Percentiles rank a stretch among this genome's conserved stretches.
These are phyloP conservation scores for Phyllosticta capitalensis DNA, from an alignment of 2,329 filamentous ascomycete species.

Conservation along the genomic window DNA sequence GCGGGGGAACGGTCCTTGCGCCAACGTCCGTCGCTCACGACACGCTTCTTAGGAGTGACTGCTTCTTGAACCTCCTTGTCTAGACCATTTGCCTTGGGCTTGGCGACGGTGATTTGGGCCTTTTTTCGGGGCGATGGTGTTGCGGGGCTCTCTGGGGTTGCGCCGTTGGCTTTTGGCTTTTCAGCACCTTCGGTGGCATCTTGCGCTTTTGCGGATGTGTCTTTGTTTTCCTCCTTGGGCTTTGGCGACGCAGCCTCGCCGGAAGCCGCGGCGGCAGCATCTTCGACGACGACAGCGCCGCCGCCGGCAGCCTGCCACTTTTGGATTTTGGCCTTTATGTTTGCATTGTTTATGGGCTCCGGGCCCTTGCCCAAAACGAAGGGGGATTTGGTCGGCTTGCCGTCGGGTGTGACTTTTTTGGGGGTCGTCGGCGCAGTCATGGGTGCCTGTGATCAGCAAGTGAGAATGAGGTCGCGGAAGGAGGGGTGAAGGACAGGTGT, in stretches of 20 bases:
- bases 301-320: constrained; percentile 77
- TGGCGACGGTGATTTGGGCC: constrained; percentile 16
- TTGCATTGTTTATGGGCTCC: constrained; percentile 33
- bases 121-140: constrained; percentile 11
- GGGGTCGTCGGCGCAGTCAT: constrained; percentile 17
- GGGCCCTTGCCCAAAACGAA: constrained; percentile 31
- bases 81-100: constrained; percentile 28
- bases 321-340: constrained; percentile 65
- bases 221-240: background rate
- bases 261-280: background rate
- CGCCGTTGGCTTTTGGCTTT: constrained; percentile 8
- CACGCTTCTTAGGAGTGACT: constrained; percentile 75
- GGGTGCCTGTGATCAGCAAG: background rate
- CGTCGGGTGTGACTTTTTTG: constrained; percentile 18
- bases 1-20: constrained; percentile 42
- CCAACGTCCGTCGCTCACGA: constrained; percentile 92
- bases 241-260: constrained; percentile 1
- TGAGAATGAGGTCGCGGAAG: background rate
- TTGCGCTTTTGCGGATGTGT: background rate
- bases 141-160: constrained; percentile 14
- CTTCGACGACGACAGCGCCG: constrained; percentile 35
- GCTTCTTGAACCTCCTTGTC: constrained; percentile 38
- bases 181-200: background rate
- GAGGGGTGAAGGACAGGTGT: background rate
- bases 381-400: constrained; percentile 19